Evolutionary conservation across 129 eudicot species (phyloP).

Genomic region (sunflower (Helianthus annuus)): HanXRQr2.0-SUNRISE NC_035444.2:51767417-51767916

Average conservation of each 20-base stretch:
- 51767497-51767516: no score
- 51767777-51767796: neutral
- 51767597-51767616: neutral
- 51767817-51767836: constrained; percentile 10
- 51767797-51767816: constrained; percentile 8
- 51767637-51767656: neutral
- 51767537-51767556: no score
- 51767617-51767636: neutral
- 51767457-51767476: no score
- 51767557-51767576: no score
- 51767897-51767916: neutral
- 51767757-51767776: constrained; percentile 10
- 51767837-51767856: neutral
- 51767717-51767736: constrained; percentile 8
- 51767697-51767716: neutral
- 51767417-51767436: no score
- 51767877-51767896: neutral
- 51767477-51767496: no score
- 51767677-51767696: neutral
- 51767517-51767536: no score
- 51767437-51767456: no score
- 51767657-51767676: neutral
- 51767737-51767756: neutral
- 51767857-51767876: neutral
- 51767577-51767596: no score